Evolutionary conservation across 139 green algal genomes (phyloP).

Genomic region (Haematococcus lacustris): DNA sequence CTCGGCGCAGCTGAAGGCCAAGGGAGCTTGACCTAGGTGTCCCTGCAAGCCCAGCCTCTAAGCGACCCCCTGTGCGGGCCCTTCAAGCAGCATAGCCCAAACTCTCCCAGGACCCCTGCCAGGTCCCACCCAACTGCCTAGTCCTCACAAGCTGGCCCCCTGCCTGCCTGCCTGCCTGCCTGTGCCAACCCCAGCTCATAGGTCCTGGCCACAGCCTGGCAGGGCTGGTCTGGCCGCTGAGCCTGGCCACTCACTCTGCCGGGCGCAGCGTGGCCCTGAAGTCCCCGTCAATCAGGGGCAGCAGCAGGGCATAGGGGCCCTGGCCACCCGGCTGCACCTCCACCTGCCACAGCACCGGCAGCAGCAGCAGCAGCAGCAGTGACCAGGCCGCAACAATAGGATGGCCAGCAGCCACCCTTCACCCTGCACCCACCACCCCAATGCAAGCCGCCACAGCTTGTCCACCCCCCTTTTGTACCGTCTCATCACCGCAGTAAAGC

Average conservation of each 20-base stretch:
- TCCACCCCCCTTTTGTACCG: background rate
- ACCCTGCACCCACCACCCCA: background rate
- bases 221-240: background rate
- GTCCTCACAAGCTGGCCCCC: background rate
- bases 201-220: background rate
- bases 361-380: background rate
- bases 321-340: background rate
- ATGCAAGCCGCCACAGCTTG: background rate
- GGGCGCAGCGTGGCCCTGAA: conserved; percentile 66
- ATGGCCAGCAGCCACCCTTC: too few species aligned
- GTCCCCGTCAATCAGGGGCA: conserved; percentile 74
- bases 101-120: background rate
- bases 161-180: too few species aligned
- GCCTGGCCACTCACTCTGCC: background rate
- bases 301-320: conserved; percentile 61
- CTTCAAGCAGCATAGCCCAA: background rate
- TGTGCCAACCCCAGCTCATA: background rate
- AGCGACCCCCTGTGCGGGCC: too few species aligned
- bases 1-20: conserved; percentile 31
- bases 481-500: background rate
- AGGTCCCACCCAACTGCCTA: too few species aligned
- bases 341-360: conserved; percentile 2
- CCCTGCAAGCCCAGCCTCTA: too few species aligned
- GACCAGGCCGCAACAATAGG: too few species aligned
- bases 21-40: too few species aligned